Evolutionary conservation across 2,329 filamentous ascomycete genomes (phyloP).

Genomic region (Colletotrichum somersetense): DNA sequence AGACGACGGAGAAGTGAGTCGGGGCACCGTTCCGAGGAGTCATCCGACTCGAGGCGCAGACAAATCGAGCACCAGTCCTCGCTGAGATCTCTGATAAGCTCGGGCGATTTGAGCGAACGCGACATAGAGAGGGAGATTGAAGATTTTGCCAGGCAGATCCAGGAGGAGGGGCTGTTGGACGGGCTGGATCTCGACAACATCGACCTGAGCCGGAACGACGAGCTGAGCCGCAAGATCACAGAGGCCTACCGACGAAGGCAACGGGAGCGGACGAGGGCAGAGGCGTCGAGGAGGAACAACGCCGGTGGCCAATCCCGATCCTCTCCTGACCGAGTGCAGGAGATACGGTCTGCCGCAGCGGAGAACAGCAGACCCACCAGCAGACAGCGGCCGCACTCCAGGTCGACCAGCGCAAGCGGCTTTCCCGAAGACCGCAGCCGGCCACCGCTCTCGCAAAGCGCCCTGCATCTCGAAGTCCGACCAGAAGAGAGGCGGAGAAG

Average conservation of each 20-base stretch:
- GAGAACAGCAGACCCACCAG: constrained; percentile 45
- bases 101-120: constrained; percentile 79
- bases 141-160: constrained; percentile 89
- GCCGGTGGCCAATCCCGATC: constrained; percentile 55
- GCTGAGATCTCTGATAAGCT: constrained; percentile 84
- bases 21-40: constrained; percentile 55
- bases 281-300: constrained; percentile 55
- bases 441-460: constrained; percentile 61
- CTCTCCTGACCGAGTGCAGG: constrained; percentile 43
- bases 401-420: constrained; percentile 59
- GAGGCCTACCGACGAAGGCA: constrained; percentile 87
- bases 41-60: constrained; percentile 58
- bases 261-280: constrained; percentile 57
- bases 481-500: constrained; percentile 60
- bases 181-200: constrained; percentile 91
- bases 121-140: constrained; percentile 91
- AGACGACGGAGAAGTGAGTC: constrained; percentile 61
- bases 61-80: constrained; percentile 92
- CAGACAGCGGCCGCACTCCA: constrained; percentile 57
- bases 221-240: constrained; percentile 90
- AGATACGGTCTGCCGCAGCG: constrained; percentile 39
- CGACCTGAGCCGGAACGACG: constrained; percentile 86
- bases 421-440: constrained; percentile 63
- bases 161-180: constrained; percentile 87
- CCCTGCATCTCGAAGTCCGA: constrained; percentile 63